Conservation (phyloP, 768 basidiomycete genomes). For the Agaricus blazei region DNA sequence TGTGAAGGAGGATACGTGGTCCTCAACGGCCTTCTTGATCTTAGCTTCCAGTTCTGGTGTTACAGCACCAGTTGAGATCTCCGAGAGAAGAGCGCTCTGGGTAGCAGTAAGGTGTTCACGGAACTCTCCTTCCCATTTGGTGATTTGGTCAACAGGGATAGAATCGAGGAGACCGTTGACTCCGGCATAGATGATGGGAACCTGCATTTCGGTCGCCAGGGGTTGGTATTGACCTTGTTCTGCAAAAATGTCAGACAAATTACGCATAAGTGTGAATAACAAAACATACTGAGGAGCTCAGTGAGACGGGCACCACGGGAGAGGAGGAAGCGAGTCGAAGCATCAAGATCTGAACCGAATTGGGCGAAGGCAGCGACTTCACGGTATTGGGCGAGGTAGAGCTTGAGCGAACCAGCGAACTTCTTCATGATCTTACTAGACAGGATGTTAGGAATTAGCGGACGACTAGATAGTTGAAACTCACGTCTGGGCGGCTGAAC, state of each 20-base stretch:
- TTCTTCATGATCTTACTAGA: constrained; percentile 98
- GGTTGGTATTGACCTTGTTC: constrained; percentile 99
- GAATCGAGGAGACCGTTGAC: constrained; percentile 99
- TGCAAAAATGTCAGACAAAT: constrained; percentile 29
- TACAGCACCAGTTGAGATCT: constrained; percentile 80
- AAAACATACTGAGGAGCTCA: constrained; percentile 78
- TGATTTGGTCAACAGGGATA: constrained; percentile 93
- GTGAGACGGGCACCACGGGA: constrained; percentile 97
- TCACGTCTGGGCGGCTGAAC: constrained; percentile 99
- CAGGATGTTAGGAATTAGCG: constrained; percentile 4
- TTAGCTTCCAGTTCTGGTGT: constrained; percentile 87
- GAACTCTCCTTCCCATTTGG: constrained; percentile 91
- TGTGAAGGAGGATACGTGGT: constrained; percentile 79
- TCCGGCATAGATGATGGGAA: constrained; percentile 98
- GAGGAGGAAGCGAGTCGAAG: constrained; percentile 97
- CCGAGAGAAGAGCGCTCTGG: constrained; percentile 71
- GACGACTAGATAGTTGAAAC: constrained; percentile 20
- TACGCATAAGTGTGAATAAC: not conserved
- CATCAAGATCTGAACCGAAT: constrained; percentile 99
- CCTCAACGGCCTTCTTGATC: constrained; percentile 94
- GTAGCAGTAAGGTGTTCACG: constrained; percentile 76
- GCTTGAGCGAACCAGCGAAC: constrained; percentile 98
- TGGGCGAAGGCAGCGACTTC: constrained; percentile 99
- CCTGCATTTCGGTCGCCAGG: constrained; percentile 91
- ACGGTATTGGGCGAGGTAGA: constrained; percentile 99